Evolutionary conservation across 2,329 filamentous ascomycete species (phyloP).

Genomic region (Cryphonectria radicalis): DNA sequence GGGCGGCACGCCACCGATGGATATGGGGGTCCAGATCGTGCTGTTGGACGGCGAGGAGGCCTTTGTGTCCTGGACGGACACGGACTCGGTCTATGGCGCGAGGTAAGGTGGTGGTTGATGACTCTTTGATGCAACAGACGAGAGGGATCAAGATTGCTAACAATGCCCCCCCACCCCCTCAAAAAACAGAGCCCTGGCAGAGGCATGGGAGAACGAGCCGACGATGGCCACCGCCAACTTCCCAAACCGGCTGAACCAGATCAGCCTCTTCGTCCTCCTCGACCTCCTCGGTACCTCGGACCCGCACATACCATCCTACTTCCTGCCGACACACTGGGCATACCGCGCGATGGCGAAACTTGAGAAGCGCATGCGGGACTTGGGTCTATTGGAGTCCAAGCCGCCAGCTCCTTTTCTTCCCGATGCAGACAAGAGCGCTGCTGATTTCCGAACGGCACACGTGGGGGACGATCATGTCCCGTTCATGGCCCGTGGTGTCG

Average conservation of each 20-base stretch:
- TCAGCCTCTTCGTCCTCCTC: conserved; percentile 67
- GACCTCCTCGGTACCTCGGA: conserved; percentile 63
- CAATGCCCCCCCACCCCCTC: neutral
- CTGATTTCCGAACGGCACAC: conserved; percentile 53
- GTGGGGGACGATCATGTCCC: conserved; percentile 91
- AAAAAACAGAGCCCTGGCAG: conserved; percentile 70
- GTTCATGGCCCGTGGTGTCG: conserved; percentile 84
- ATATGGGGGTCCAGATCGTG: conserved; percentile 84
- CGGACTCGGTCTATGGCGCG: conserved; percentile 87
- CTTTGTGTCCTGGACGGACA: conserved; percentile 77
- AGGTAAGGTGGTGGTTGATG: conserved; percentile 55
- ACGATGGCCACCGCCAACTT: conserved; percentile 77
- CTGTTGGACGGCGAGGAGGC: conserved; percentile 95
- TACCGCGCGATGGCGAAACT: conserved; percentile 63
- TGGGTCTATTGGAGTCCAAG: conserved; percentile 55
- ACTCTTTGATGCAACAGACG: neutral
- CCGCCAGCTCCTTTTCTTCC: conserved; percentile 64
- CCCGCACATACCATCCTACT: conserved; percentile 67
- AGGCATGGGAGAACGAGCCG: conserved; percentile 73
- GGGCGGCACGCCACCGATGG: conserved; percentile 66
- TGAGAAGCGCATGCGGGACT: conserved; percentile 60
- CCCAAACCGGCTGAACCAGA: conserved; percentile 74
- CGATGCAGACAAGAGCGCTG: conserved; percentile 59
- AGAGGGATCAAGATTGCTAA: neutral
- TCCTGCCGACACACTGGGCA: conserved; percentile 70